These are phyloP conservation scores for Dactylellina parvicollis DNA, from an alignment of 2,329 filamentous ascomycete species.

Conservation along the genomic window DNA sequence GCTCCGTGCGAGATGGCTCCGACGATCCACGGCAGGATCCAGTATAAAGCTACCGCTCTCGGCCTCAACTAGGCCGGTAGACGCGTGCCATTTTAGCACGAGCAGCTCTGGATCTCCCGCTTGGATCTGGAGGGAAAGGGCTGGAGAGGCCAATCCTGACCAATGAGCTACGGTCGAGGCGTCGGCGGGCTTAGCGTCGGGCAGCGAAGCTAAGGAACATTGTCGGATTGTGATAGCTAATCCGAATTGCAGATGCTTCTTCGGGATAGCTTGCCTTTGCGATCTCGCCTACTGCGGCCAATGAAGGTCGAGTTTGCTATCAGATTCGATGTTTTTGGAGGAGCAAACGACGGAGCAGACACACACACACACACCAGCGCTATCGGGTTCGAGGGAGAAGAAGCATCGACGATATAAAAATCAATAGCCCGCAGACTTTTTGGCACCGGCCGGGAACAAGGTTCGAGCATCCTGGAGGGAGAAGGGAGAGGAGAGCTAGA, in stretches of 20 bases:
- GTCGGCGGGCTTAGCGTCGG: slow-evolving; percentile 10
- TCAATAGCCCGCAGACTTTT: slow-evolving; percentile 24
- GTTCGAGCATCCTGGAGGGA: background rate
- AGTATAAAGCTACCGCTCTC: slow-evolving; percentile 22
- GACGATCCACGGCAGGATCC: slow-evolving; percentile 36
- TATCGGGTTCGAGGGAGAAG: no score
- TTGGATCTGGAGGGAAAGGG: slow-evolving; percentile 25
- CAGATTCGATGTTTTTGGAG: no score
- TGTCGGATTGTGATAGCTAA: slow-evolving; percentile 49
- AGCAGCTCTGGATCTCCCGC: slow-evolving; percentile 17
- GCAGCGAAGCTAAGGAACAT: slow-evolving; percentile 45
- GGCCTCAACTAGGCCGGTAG: slow-evolving; percentile 23
- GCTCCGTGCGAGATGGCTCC: slow-evolving; percentile 24
- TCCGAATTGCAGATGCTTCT: slow-evolving; percentile 45
- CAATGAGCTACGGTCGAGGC: slow-evolving; percentile 5
- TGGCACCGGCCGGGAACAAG: slow-evolving; percentile 4
- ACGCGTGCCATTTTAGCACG: slow-evolving; percentile 18
- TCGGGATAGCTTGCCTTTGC: slow-evolving; percentile 44
- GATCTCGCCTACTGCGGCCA: slow-evolving; percentile 28
- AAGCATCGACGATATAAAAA: slow-evolving; percentile 12
- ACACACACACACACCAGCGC: no score
- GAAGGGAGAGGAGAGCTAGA: slow-evolving; percentile 8
- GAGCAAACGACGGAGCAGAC: background rate
- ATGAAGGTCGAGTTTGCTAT: no score
- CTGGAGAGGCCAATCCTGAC: slow-evolving; percentile 2